Conservation (phyloP, 768 basidiomycete species). For the Fomitopsis serialis region DNA sequence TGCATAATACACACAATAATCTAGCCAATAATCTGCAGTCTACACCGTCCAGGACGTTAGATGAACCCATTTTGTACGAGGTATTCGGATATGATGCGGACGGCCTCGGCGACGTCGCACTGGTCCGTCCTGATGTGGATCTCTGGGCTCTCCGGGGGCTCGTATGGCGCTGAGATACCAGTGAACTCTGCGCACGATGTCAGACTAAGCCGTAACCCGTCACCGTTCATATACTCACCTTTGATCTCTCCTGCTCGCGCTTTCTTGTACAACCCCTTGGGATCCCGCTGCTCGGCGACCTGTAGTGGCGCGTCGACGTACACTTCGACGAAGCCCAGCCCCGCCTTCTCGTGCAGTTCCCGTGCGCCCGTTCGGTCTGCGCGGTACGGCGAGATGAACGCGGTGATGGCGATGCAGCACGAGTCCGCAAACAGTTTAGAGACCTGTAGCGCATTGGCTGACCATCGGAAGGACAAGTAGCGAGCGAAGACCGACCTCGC, state of each 20-base stretch:
- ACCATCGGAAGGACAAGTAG: conserved; percentile 1
- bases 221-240: conserved; percentile 42
- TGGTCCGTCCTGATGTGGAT: conserved; percentile 89
- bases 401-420: conserved; percentile 81
- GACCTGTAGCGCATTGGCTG: conserved; percentile 48
- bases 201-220: background rate
- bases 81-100: conserved; percentile 75
- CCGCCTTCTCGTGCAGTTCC: conserved; percentile 67
- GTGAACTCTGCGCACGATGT: conserved; percentile 75
- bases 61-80: conserved; percentile 63
- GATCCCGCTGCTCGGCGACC: conserved; percentile 89
- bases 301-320: conserved; percentile 88
- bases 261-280: conserved; percentile 96
- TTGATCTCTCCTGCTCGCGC: conserved; percentile 94
- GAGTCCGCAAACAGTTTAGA: conserved; percentile 92
- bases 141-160: conserved; percentile 80
- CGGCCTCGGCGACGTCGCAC: conserved; percentile 70
- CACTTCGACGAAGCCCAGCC: conserved; percentile 87
- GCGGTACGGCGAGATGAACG: conserved; percentile 98
- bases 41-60: conserved; percentile 9
- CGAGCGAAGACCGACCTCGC: conserved; percentile 59
- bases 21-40: too few relatives aligned
- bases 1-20: background rate
- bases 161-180: conserved; percentile 96
- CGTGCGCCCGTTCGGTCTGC: conserved; percentile 82